Conservation (phyloP, 2,329 filamentous ascomycete species). For the Microsporum canis region DNA sequence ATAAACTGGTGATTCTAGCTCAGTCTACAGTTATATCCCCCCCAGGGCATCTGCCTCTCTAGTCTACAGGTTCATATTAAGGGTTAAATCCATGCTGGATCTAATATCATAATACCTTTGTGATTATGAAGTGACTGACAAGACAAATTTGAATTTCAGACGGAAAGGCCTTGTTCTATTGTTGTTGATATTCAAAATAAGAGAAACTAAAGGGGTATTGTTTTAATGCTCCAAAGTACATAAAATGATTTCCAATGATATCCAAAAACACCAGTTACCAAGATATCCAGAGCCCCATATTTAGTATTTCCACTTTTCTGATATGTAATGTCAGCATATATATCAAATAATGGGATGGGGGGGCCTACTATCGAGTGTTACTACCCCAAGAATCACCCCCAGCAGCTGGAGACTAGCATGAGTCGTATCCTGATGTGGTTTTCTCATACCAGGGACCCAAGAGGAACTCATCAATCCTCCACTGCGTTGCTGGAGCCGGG, state of each 20-base stretch:
- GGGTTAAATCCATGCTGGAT: not conserved
- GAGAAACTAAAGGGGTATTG: not conserved
- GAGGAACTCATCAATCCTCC: conserved; percentile 12
- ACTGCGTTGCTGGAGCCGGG: conserved; percentile 1
- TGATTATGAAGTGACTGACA: not conserved
- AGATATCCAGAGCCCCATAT: not conserved
- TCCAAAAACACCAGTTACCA: not conserved
- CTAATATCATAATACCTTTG: not conserved
- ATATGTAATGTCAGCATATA: not conserved
- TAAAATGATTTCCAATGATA: not conserved
- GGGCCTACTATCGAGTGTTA: not conserved
- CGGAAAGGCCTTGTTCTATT: not conserved
- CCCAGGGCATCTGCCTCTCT: not conserved
- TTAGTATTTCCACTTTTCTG: not conserved
- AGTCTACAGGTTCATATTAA: not conserved
- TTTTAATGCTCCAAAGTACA: not conserved
- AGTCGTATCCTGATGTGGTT: not conserved
- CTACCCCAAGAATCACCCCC: not conserved
- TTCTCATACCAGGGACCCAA: conserved; percentile 7
- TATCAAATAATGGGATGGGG: not conserved
- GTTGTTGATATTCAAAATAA: not conserved
- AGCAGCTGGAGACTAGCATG: not conserved
- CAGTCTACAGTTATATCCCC: not conserved
- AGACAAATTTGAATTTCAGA: not conserved
- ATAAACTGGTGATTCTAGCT: not conserved